A percentile compares a stretch with the other conserved stretches of the same genome.
Evolutionary conservation across 2,329 filamentous ascomycete genomes (phyloP).

Genomic region (Fusarium anguioides): DNA sequence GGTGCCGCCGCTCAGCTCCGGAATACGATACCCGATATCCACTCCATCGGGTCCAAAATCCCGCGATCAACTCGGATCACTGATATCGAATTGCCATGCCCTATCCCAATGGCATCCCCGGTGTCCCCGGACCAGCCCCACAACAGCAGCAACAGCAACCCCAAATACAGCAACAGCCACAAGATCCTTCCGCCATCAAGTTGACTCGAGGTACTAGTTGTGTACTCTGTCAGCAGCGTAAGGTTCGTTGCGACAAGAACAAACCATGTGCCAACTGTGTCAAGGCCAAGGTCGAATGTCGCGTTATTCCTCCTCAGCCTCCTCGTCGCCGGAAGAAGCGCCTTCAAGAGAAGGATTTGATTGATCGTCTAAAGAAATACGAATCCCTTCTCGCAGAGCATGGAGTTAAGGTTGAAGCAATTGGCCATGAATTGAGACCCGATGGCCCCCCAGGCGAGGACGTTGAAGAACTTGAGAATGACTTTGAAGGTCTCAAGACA

Average conservation of each 20-base stretch:
- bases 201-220: conserved; percentile 72
- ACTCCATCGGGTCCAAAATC: conserved; percentile 17
- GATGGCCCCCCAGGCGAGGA: conserved; percentile 57
- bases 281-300: conserved; percentile 70
- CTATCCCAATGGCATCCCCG: conserved; percentile 37
- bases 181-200: conserved; percentile 61
- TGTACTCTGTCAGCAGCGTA: conserved; percentile 79
- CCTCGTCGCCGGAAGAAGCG: conserved; percentile 70
- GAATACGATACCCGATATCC: conserved; percentile 20
- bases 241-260: conserved; percentile 78
- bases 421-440: conserved; percentile 60
- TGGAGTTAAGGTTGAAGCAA: conserved; percentile 75
- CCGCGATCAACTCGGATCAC: conserved; percentile 1
- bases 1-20: conserved; percentile 2
- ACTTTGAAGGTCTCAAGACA: conserved; percentile 65
- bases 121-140: conserved; percentile 35
- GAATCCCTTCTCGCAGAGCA: conserved; percentile 73
- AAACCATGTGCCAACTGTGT: conserved; percentile 78
- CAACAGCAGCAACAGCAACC: conserved; percentile 33
- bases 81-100: conserved; percentile 30
- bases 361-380: conserved; percentile 76
- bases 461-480: conserved; percentile 66
- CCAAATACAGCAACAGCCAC: conserved; percentile 41
- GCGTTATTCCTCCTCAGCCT: conserved; percentile 66
- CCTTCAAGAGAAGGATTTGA: conserved; percentile 75